Evolutionary conservation across 495 filamentous ascomycete genomes (phyloP).

Genomic region (Lasiosphaeriaceae sp.): DNA sequence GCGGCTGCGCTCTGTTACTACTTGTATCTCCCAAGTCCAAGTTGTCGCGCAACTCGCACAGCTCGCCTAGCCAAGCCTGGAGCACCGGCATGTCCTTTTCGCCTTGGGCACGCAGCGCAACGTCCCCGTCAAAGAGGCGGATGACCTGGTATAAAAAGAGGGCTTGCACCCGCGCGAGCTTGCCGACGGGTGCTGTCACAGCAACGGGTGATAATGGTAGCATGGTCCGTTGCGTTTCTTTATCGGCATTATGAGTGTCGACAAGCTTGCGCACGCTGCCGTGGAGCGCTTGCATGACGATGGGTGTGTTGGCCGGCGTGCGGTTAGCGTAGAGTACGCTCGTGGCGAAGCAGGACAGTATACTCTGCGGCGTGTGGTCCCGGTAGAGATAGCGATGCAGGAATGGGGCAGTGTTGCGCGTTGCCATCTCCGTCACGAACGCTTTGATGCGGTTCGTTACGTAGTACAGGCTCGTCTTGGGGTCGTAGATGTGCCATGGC

Average conservation of each 20-base stretch:
- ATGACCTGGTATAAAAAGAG: slow-evolving; percentile 34
- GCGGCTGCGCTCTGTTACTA: slow-evolving; percentile 1
- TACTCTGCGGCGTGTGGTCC: slow-evolving; percentile 26
- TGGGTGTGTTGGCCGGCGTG: slow-evolving; percentile 24
- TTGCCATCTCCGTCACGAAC: slow-evolving; percentile 22
- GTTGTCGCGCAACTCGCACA: slow-evolving; percentile 30
- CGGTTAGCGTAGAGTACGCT: slow-evolving; percentile 30
- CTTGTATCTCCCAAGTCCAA: slow-evolving; percentile 11
- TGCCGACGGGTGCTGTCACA: slow-evolving; percentile 27
- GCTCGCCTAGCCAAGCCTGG: slow-evolving; percentile 27
- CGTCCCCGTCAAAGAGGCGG: slow-evolving; percentile 37
- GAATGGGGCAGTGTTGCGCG: slow-evolving; percentile 27
- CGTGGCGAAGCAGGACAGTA: slow-evolving; percentile 28
- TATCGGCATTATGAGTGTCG: background rate
- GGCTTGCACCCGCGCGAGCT: slow-evolving; percentile 34
- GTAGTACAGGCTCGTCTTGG: slow-evolving; percentile 25
- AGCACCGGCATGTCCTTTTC: slow-evolving; percentile 32
- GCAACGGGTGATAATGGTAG: too few relatives aligned
- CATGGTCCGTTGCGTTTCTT: too few relatives aligned
- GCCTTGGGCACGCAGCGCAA: slow-evolving; percentile 27
- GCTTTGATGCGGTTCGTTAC: slow-evolving; percentile 22
- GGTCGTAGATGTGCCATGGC: slow-evolving; percentile 33
- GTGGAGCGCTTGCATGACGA: slow-evolving; percentile 27
- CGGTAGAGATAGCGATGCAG: slow-evolving; percentile 32
- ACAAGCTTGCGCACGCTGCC: slow-evolving; percentile 22